Evolutionary conservation across 2,329 filamentous ascomycete species (phyloP).

Genomic region (Claviceps sorghi): DNA sequence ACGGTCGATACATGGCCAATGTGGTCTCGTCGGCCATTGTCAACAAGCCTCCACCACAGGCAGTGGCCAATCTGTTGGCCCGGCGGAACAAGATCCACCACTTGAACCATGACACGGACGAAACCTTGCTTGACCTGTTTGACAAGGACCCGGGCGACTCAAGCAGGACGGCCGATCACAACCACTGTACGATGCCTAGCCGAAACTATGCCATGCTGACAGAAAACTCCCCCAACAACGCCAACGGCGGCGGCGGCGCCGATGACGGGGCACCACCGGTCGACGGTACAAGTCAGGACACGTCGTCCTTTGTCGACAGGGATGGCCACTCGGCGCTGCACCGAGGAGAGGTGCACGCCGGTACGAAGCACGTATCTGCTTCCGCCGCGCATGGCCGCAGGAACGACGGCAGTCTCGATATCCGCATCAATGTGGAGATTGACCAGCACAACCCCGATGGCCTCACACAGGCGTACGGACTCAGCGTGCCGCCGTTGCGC

Average conservation of each 20-base stretch:
- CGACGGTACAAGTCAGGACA: slow-evolving; percentile 8
- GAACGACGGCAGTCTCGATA: slow-evolving; percentile 53
- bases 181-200: slow-evolving; percentile 80
- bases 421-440: slow-evolving; percentile 76
- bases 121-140: slow-evolving; percentile 89
- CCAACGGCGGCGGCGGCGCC: slow-evolving; percentile 7
- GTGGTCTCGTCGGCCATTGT: slow-evolving; percentile 90
- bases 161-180: slow-evolving; percentile 59
- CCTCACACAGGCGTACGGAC: slow-evolving; percentile 65
- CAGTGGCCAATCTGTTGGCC: slow-evolving; percentile 78
- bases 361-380: slow-evolving; percentile 64
- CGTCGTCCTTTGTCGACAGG: slow-evolving; percentile 27
- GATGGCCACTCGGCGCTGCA: slow-evolving; percentile 61
- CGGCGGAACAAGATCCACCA: slow-evolving; percentile 74
- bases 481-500: slow-evolving; percentile 64
- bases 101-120: slow-evolving; percentile 60
- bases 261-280: slow-evolving; percentile 12
- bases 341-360: slow-evolving; percentile 61
- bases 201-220: slow-evolving; percentile 87
- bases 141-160: slow-evolving; percentile 67
- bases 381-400: slow-evolving; percentile 37
- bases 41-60: slow-evolving; percentile 81
- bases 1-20: slow-evolving; percentile 92
- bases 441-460: slow-evolving; percentile 71
- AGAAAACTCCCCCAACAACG: slow-evolving; percentile 59